phyloP scores from a whole-genome alignment of 306 rosid genomes.

The Prunus davidiana region DNA sequence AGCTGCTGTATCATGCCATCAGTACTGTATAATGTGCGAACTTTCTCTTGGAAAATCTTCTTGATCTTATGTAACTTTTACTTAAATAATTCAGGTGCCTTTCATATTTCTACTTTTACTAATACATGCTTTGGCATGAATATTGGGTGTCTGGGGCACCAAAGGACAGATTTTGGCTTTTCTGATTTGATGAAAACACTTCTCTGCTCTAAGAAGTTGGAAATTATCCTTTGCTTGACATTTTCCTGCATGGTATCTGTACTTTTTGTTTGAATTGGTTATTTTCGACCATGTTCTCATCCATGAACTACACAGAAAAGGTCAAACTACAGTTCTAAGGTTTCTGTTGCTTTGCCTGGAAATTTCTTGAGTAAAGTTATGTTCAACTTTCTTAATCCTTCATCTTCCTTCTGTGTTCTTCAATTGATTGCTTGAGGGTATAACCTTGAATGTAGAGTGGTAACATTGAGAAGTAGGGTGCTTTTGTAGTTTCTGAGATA shows the following conservation, averaged over 20 bases:
- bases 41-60: neutral
- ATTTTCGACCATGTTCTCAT: neutral
- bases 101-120: neutral
- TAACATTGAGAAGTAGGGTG: neutral
- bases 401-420: neutral
- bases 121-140: neutral
- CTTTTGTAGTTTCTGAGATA: constrained; percentile 19
- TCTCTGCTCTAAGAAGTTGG: neutral
- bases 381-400: neutral
- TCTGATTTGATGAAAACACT: neutral
- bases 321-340: neutral
- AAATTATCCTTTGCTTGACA: neutral
- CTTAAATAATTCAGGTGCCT: neutral
- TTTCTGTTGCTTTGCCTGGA: neutral
- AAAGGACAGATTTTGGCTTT: neutral
- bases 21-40: neutral
- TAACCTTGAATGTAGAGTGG: neutral
- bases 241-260: neutral
- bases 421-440: neutral
- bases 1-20: neutral
- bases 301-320: neutral
- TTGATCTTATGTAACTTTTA: neutral
- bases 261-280: neutral
- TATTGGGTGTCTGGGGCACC: neutral
- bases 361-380: neutral